Evolutionary conservation across 352 stramenopile genomes (phyloP), one percentile per base, ranked within the genome.

Genomic region (Phytophthora tentaculata): DNA sequence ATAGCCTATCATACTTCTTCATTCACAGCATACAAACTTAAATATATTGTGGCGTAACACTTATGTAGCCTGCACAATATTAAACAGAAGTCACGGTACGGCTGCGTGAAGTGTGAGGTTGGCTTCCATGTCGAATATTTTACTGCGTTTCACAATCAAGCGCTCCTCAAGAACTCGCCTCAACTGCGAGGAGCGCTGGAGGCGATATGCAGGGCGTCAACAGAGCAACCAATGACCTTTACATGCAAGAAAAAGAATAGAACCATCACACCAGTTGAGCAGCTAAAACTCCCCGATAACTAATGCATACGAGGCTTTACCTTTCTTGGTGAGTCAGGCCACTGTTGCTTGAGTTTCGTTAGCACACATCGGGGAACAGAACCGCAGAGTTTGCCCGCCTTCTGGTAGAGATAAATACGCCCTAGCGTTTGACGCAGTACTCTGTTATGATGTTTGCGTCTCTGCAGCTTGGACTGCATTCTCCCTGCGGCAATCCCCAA

Each of bases 91-190:
- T 23, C 54, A 41, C 19, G 41, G 12, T 60, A 59, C 16, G 61
- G 54, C 3, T 69, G 58, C 44, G 56, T 24, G 20, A 61, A 61
- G 14, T 68, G 44, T 45, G 44, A 61, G 29, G 8, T n/a, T 1
- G 52, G 44, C 5, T 68, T 68, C 24, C 60, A 23, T 8, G 48
- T 58, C 0, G 52, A 68, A 13, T 68, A 28, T 44, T 62, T 68
- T 20, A 61, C 28, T 12, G 43, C 52, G 2, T 68, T 47, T 28
- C 52, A 68, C 44, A 26, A 58, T 35, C 20, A 49, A 24, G 17
- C 50, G 17, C 52, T 45, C 3, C 3, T 60, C n/a, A 67, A 60
- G 9, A n/a, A 55, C n/a, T 35, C 39, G 41, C 48, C 48, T 58
- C 9, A 58, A 20, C 23, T 65, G 1, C 6, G 58, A 7, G 6